Evolutionary conservation across 139 green algal species (phyloP).

Genomic region (Volvox africanus): DNA sequence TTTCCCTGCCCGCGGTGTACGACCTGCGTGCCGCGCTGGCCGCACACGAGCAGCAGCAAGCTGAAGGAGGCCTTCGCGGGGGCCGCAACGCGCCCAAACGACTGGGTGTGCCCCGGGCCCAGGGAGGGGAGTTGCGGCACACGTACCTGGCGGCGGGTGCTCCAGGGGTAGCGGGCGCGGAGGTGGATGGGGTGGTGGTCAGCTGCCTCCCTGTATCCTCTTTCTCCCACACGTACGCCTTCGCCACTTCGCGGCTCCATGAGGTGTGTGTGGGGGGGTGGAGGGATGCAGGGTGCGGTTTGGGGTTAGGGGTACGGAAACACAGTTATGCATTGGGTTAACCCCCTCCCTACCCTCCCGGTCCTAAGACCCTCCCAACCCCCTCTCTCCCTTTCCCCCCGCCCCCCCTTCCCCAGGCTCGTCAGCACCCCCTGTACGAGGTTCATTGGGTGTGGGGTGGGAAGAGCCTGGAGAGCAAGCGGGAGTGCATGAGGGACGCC

Average conservation of each 20-base stretch:
- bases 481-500: constrained; percentile 46
- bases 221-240: constrained; percentile 25
- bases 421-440: constrained; percentile 49
- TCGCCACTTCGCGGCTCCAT: constrained; percentile 4
- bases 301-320: background rate
- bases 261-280: background rate
- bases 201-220: constrained; percentile 2
- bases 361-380: background rate
- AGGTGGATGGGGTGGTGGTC: background rate
- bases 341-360: background rate
- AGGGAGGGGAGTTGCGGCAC: background rate
- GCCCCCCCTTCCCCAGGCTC: background rate
- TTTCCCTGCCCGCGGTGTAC: background rate
- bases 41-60: background rate
- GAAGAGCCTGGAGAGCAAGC: constrained; percentile 51
- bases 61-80: background rate
- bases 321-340: background rate
- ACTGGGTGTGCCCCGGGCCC: background rate
- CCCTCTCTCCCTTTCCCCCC: background rate
- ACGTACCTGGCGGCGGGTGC: background rate
- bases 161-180: background rate
- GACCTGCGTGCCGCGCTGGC: background rate
- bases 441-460: constrained; percentile 59
- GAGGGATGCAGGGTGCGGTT: background rate
- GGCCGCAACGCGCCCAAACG: background rate